Evolutionary conservation across 2,329 filamentous ascomycete species (phyloP), one percentile per base, ranked within the genome.

Genomic region (Emergomyces pasteurianus): DNA sequence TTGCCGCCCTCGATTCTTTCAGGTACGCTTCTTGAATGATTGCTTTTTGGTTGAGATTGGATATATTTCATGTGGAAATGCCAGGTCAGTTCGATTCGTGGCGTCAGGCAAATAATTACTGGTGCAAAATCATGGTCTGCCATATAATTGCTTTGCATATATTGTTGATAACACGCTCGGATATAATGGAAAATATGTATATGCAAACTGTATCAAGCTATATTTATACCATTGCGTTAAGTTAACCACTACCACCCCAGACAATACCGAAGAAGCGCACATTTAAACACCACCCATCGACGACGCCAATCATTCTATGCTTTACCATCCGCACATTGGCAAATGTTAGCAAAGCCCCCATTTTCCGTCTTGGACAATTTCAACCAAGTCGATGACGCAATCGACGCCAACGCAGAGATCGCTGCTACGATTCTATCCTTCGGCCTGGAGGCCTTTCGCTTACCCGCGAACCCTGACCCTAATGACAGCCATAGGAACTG

Each of bases 221-320:
- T 52, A 52, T 21, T 52, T 52, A 28, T 28, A 26, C n/a, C n/a
- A n/a, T n/a, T n/a, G n/a, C n/a, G n/a, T n/a, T n/a, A n/a, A n/a
- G n/a, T n/a, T n/a, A n/a, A n/a, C n/a, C n/a, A n/a, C 60, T 49
- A 60, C 65, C 64, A 56, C 42, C 34, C 59, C 67, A 95, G 90
- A 60, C 89, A 92, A 75, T 96, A 96, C 73, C 86, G 89, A 65
- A 88, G 86, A 68, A 83, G 86, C 28, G 88, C 92, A 5, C 92
- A 97, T 73, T 88, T 88, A 77, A 95, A 95, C 74, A 87, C 89
- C 65, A 97, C 92, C 4, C 92, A 97, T 73, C 82, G 92, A 21
- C 87, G 94, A 26, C 86, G 95, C 34, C 91, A 94, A 73, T 88
- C 90, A 16, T 96, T 99, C 75, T 99, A 97, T 73, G 89, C 91